These are phyloP conservation scores for Ganoderma resinaceum DNA, from an alignment of 1,284 basidiomycete genomes.

Conservation along the genomic window DNA sequence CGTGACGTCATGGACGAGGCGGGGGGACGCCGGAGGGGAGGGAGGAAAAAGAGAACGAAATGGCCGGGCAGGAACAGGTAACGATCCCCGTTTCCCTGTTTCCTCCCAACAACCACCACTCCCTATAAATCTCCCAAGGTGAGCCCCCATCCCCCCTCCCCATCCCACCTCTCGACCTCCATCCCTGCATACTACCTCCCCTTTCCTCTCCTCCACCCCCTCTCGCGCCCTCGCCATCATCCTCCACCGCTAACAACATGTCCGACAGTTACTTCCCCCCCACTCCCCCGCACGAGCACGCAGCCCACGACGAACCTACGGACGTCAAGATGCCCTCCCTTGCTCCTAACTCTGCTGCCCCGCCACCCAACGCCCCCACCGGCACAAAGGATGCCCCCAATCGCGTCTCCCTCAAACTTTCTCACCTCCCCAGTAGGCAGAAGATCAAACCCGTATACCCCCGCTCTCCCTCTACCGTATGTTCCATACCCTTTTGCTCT, in stretches of 20 bases:
- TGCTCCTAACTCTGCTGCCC: conserved; percentile 34
- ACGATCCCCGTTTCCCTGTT: conserved; percentile 14
- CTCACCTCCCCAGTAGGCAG: conserved; percentile 74
- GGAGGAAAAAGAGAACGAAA: conserved; percentile 15
- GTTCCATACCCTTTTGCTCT: conserved; percentile 33
- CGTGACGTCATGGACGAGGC: conserved; percentile 31
- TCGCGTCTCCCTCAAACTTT: conserved; percentile 71
- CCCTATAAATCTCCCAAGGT: conserved; percentile 19
- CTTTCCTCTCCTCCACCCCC: not conserved
- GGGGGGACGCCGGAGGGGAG: conserved; percentile 3
- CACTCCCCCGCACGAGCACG: conserved; percentile 29
- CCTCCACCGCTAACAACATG: conserved; percentile 16
- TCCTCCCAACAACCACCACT: conserved; percentile 21
- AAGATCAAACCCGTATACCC: conserved; percentile 74
- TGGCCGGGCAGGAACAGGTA: conserved; percentile 2
- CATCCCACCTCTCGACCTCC: conserved; percentile 2
- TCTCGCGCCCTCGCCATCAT: not conserved
- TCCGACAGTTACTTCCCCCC: conserved; percentile 34
- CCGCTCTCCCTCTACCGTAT: conserved; percentile 71
- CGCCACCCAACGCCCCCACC: conserved; percentile 30
- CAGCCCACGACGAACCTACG: conserved; percentile 22
- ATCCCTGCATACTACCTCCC: not conserved
- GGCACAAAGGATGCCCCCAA: conserved; percentile 46
- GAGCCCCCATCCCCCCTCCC: conserved; percentile 8
- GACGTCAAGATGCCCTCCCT: conserved; percentile 21